Base-by-base conservation (phyloP, 2,329 filamentous ascomycete species). In the Davidsoniella virescens region DNA sequence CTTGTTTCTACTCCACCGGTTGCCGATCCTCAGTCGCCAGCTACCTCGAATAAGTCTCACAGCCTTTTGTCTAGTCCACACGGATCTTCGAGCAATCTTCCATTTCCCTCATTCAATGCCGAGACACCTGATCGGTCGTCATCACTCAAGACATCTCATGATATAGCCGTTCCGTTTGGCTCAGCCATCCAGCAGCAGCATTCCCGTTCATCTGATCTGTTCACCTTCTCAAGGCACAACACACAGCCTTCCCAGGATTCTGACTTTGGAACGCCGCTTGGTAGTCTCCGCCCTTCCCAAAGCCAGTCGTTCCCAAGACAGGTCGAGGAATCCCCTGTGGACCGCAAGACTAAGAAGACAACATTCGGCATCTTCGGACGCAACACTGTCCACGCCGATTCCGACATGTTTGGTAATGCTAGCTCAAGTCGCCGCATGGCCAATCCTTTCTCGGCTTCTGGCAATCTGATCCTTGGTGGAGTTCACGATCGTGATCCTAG, bases 231-330 rank as follows among this genome's bases (percentile, higher is more conserved):
- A 47, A 78, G 73, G 57, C 70, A 80, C 50, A 76, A 80, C 46
- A 77, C 76, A 41, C 26, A 45, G 25, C 33, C 36, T 12, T 44
- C 47, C 9, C 61, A 63, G 1, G 59, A 58, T 5, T 72, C 75
- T 7, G 73, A 75, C 26, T 72, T 78, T 26, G 79, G 80, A 0
- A 80, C 80, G 5, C 69, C 74, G 1, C 64, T 87, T 6, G 85
- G 85, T 1, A 78, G 74, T 17, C 66, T 88, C 12, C 85, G 84
- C 59, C 65, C 75, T 26, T 73, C 76, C 0, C 83, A 90, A 60
- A 87, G 83, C 58, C 83, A 86, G 59, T 90, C 85, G 0, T 78
- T 92, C 56, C 85, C 85, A 5, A 69, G 75, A 16, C 71, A 73
- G 54, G 65, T 65, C 54, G 83, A 75, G 18, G 77, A 78, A 2